These are phyloP conservation scores for Irpex sp. DNA, from an alignment of 1,284 basidiomycete species.

Conservation along the genomic window DNA sequence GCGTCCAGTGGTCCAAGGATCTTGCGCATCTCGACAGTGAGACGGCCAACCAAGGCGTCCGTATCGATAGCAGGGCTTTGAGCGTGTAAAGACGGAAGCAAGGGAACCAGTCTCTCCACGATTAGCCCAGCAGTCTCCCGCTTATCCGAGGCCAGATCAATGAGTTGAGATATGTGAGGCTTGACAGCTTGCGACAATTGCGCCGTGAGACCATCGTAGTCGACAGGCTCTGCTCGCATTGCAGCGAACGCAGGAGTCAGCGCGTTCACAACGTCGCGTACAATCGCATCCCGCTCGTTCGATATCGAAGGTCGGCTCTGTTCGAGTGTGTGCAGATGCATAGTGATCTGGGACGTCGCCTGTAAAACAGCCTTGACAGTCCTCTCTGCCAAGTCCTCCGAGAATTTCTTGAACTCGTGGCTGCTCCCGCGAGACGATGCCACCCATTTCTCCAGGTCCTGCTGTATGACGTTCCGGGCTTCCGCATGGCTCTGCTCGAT, in stretches of 20 bases:
- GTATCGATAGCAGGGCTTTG: constrained; percentile 43
- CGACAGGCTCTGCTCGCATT: constrained; percentile 59
- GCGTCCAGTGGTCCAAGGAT: constrained; percentile 73
- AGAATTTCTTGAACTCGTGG: constrained; percentile 27
- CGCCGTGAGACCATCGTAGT: constrained; percentile 71
- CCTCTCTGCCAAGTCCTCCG: constrained; percentile 55
- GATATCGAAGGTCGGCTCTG: constrained; percentile 31
- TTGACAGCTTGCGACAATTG: constrained; percentile 80
- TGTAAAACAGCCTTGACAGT: constrained; percentile 56
- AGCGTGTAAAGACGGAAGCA: constrained; percentile 47
- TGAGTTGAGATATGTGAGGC: constrained; percentile 80
- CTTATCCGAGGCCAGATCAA: constrained; percentile 82
- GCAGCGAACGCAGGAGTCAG: constrained; percentile 60
- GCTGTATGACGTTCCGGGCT: constrained; percentile 50
- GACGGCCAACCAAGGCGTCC: constrained; percentile 49
- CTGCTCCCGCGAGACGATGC: constrained; percentile 22
- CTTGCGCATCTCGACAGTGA: constrained; percentile 64
- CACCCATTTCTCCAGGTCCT: constrained; percentile 49
- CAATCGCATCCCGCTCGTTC: constrained; percentile 51
- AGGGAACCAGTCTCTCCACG: constrained; percentile 65
- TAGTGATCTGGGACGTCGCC: constrained; percentile 56
- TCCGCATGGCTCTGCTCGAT: constrained; percentile 67
- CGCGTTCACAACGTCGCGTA: constrained; percentile 51
- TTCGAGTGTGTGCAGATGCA: constrained; percentile 54
- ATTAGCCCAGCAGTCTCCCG: constrained; percentile 80